Evolutionary conservation across 371 early-diverging fungal genomes (phyloP), one percentile per base, ranked within the genome.

Genomic region (Furculomyces boomerangus): DNA sequence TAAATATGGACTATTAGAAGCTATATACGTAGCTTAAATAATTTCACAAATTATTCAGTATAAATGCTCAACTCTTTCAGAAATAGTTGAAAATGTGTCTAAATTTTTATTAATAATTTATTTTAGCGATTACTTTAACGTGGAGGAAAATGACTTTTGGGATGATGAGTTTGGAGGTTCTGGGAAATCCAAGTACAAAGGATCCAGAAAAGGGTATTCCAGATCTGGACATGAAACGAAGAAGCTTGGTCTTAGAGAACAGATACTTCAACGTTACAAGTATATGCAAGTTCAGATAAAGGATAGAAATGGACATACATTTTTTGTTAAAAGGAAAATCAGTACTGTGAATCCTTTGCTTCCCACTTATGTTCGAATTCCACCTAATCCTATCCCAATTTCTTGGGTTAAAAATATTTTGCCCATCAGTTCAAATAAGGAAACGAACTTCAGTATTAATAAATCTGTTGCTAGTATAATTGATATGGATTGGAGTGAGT

Each of bases 351-450:
- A 92, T 60, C 88, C 88, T 0, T 77, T 76, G 46, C 58, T 85
- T 56, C 93, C 90, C 0, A 88, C 88, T 0, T 89, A 90, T 69
- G 76, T 90, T 27, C 79, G 83, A 49, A 87, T 90, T 47, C 91
- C 91, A 32, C 77, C 84, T 16, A 72, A 67, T 7, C 90, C 87
- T 1, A 81, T 93, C 47, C 77, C 90, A 30, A 67, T 74, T 39
- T 79, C 89, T 1, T 93, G 93, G 93, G 87, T 83, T 29, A 84
- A 86, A 35, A 61, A 70, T 2, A 88, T 90, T 25, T 57, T 66
- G 5, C 64, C 74, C 1, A 55, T 72, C 14, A 32, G 20, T 24
- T 53, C 44, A 13, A 54, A 51, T 3, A 54, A 30, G 10, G 60
- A 59, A 32, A 2, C 20, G 3, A 2, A 13, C 41, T 24, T 39